Evolutionary conservation across 2,329 filamentous ascomycete genomes (phyloP), one percentile per base, ranked within the genome.

Genomic region (Fusarium hainanense): DNA sequence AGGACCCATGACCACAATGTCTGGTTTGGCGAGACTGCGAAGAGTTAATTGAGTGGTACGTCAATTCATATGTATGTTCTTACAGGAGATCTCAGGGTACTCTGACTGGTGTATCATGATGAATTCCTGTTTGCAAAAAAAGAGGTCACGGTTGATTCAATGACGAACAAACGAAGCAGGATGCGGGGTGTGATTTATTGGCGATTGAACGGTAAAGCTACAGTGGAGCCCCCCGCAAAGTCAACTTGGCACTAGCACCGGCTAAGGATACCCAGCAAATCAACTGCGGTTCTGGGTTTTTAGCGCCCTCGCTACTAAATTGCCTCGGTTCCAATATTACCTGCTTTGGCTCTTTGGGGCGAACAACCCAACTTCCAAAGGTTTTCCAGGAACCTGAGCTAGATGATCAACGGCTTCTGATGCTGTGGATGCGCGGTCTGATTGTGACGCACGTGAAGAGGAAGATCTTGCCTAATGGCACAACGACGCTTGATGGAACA

Each of bases 1-100:
- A 59, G 20, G 23, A 59, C 10, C 56, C 56, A 59, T 3, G 52
- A 58, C 52, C 52, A 59, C 4, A 58, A 6, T 1, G 56, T 59
- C 6, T 21, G 41, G 3, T 30, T 40, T 0, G 30, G 7, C 2
- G 56, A 30, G 20, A 59, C 56, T 59, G 10, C 1, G 18, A 34
- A n/a, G 34, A 37, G 34, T 37, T n/a, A 37, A 37, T 37, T 12
- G 18, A n/a, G 34, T 37, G 34, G 3, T 7, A 37, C 10, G 4
- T 12, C 18, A 9, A 7, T 2, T 12, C 18, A 7, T n/a, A n/a
- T n/a, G 10, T n/a, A 6, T 37, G 18, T 37, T 2, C 34, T 37
- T 37, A 37, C 34, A 37, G 6, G 34, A 37, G 18, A 37, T n/a
- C 34, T n/a, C 34, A 1, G 34, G 34, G 34, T 37, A 12, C 6